Conservation (phyloP, 768 basidiomycete species). For the Rhodotorula babjevae region DNA sequence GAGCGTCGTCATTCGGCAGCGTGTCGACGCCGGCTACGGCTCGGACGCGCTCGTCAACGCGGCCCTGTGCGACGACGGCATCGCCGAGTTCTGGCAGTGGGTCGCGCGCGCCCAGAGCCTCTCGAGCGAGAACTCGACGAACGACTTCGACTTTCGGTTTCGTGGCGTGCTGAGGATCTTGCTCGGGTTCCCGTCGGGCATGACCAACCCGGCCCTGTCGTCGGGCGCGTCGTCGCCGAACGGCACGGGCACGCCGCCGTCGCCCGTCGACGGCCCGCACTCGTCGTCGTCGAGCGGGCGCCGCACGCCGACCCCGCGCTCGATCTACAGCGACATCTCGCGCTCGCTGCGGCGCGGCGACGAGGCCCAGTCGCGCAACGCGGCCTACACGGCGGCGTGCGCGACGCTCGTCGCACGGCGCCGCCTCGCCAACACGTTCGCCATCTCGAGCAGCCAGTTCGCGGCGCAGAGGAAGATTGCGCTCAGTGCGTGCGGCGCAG, state of each 20-base stretch:
- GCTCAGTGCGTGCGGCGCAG: constrained; percentile 27
- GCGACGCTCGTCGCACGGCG: constrained; percentile 20
- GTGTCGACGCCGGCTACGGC: constrained; percentile 29
- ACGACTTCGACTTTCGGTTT: constrained; percentile 40
- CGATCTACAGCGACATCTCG: constrained; percentile 20
- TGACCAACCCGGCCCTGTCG: constrained; percentile 3
- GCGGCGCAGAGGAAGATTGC: constrained; percentile 33
- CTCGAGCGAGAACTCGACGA: constrained; percentile 28
- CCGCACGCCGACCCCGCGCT: constrained; percentile 12
- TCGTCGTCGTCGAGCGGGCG: not conserved
- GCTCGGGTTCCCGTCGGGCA: constrained; percentile 32
- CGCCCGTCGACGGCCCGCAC: not conserved
- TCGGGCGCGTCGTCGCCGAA: not conserved
- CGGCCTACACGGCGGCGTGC: constrained; percentile 29
- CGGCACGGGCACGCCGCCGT: not conserved
- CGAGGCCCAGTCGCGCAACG: constrained; percentile 25
- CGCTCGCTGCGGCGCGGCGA: constrained; percentile 26
- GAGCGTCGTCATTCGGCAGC: constrained; percentile 21
- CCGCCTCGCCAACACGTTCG: constrained; percentile 19
- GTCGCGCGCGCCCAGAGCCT: constrained; percentile 30
- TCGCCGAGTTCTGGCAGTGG: constrained; percentile 36
- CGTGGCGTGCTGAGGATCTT: constrained; percentile 39
- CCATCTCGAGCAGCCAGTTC: constrained; percentile 18
- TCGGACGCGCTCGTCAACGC: constrained; percentile 28
- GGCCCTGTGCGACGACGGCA: constrained; percentile 6